Conservation (phyloP, 2,329 filamentous ascomycete species). For the Pseudogymnoascus sp. region DNA sequence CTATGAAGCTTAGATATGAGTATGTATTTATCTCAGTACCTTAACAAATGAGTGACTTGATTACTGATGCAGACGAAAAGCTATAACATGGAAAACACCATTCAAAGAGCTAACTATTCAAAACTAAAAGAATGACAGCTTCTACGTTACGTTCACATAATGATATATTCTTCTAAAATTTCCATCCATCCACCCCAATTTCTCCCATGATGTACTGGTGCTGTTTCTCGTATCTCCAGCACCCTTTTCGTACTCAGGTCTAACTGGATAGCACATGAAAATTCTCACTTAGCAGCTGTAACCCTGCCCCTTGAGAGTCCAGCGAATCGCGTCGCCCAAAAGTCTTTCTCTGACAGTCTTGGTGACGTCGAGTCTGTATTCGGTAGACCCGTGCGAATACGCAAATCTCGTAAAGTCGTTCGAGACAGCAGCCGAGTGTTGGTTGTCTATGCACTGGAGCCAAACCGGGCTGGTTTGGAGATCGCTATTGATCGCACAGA, state of each 20-base stretch:
- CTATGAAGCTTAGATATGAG: too few relatives aligned
- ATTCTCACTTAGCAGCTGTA: neutral
- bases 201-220: neutral
- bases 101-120: too few relatives aligned
- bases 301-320: neutral
- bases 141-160: too few relatives aligned
- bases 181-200: neutral
- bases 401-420: neutral
- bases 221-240: neutral
- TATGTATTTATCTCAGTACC: too few relatives aligned
- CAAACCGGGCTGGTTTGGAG: neutral
- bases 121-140: too few relatives aligned
- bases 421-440: neutral
- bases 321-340: neutral
- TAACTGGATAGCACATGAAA: neutral
- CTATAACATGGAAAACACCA: too few relatives aligned
- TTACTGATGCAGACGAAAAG: too few relatives aligned
- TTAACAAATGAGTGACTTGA: too few relatives aligned
- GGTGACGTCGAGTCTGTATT: neutral
- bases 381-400: neutral
- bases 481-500: neutral
- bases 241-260: neutral
- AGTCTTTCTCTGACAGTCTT: neutral
- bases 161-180: neutral
- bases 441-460: neutral